A percentile compares a stretch with the other conserved stretches of the same genome.
Evolutionary conservation across 164 flowering plant species (phyloP).

Genomic region (Annona squamosa): DNA sequence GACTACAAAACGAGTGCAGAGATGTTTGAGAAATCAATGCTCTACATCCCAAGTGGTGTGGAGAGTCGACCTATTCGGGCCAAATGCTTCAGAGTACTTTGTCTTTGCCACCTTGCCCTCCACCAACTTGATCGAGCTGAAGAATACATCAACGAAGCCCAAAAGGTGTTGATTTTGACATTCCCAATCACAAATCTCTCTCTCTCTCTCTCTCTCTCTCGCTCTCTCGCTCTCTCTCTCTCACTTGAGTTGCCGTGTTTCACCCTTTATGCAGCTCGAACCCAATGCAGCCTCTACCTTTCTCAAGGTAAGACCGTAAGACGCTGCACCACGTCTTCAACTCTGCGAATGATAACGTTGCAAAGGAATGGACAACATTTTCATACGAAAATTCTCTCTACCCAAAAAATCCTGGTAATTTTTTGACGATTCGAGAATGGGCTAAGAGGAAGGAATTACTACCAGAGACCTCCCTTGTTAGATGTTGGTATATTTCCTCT

Average conservation of each 20-base stretch:
- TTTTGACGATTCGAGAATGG: neutral
- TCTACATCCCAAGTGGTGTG: conserved; percentile 57
- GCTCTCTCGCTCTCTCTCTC: neutral
- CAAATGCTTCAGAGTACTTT: conserved; percentile 80
- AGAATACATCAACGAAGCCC: conserved; percentile 84
- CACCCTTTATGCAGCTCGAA: conserved; percentile 57
- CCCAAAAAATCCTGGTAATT: neutral
- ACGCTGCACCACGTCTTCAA: neutral
- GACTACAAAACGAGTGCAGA: conserved; percentile 69
- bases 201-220: neutral
- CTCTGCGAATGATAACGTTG: neutral
- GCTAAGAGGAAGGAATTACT: neutral
- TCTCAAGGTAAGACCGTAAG: conserved; percentile 59
- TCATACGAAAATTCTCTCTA: neutral
- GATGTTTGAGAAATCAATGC: conserved; percentile 88
- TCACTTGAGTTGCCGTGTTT: neutral
- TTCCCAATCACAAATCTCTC: neutral
- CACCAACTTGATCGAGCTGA: conserved; percentile 80
- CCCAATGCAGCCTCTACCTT: conserved; percentile 70
- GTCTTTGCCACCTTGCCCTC: conserved; percentile 81
- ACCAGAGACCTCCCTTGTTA: neutral
- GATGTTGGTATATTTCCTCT: neutral
- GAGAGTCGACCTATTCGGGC: conserved; percentile 66
- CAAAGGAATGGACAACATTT: neutral
- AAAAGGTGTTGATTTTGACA: conserved; percentile 47